Base-by-base conservation (phyloP, 768 basidiomycete species). In the Lyophyllum decastes region DNA sequence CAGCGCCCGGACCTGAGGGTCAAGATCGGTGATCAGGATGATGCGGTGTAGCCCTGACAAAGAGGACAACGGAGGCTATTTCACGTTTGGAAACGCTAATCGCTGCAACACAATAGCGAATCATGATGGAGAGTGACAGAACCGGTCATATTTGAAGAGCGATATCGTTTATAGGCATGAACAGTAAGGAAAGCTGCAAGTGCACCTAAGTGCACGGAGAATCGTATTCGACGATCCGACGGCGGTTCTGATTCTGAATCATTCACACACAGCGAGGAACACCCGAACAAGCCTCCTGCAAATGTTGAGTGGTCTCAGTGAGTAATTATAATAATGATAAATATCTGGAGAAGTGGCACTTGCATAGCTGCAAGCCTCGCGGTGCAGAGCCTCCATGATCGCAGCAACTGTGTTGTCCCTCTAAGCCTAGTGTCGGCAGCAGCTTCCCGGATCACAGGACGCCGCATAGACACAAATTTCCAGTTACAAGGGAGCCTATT, bases 1-100 rank as follows among this genome's bases (percentile, higher is more conserved):
- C 59, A 61, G 44, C 25, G 43, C 49, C 62, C 53, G 52, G 52
- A 59, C 43, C n/a, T n/a, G n/a, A n/a, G n/a, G 47, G 49, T 24
- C 25, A 47, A 48, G 49, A 19, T 49, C 45, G 44, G 55, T 48
- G 57, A 58, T 54, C 51, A 47, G 50, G 40, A 60, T 52, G 49
- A 56, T 38, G 47, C 55, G 55, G 54, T 43, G 38, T 30, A 5
- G 25, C 47, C 25, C 25, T 14, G 25, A 26, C 35, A 17, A 26
- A 1, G 25, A 12, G 46, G 9, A 26, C 25, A 9, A 8, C 26
- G 30, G 30, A 16, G 25, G 22, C 35, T 21, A 17, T n/a, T n/a
- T n/a, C n/a, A n/a, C n/a, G n/a, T n/a, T n/a, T n/a, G n/a, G n/a
- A n/a, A n/a, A n/a, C n/a, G n/a, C n/a, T n/a, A n/a, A n/a, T n/a